Evolutionary conservation across 176 grass and related monocot species (phyloP), one percentile per base, ranked within the genome.

Genomic region (Musa troglodytarum): DNA sequence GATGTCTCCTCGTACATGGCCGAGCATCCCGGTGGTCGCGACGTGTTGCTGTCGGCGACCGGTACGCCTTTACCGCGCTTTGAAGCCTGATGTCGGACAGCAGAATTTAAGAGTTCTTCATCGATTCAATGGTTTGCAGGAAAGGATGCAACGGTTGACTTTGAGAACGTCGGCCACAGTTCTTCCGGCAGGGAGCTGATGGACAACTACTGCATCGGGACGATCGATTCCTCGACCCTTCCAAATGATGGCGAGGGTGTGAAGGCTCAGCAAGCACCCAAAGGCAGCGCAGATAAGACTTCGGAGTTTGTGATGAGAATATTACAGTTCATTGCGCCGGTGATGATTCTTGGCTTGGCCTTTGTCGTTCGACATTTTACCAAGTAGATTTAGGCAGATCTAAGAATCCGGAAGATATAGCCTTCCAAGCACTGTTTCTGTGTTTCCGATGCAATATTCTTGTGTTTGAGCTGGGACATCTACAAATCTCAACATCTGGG

Each of bases 121-220:
- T 34, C 29, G 29, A 34, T 34, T 34, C 29, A 1, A 49, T 16
- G 66, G 34, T 63, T 23, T 76, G 75, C 76, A 96, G 93, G 63
- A 23, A 97, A 93, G 77, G 93, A 97, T 8, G 87, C 90, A 0
- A 97, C 90, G 0, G 88, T 86, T 22, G 92, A 95, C 74, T 95
- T 95, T 10, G 92, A 95, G 52, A 85, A 90, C 67, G 88, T 92
- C 0, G 93, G 93, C 3, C 93, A 97, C 67, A 90, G 89, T 74
- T 86, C 68, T 1, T 87, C 87, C 0, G 93, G 88, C 1, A 86
- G 86, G 15, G 72, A 79, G 1, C 92, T 93, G 93, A 90, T 96
- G 77, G 70, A 85, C 5, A 81, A 91, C 69, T 87, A 81, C 68
- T 82, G 52, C 1, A 17, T 92, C 2, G 89, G 89, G 1, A 79